Base-by-base conservation (phyloP, 2,329 filamentous ascomycete species). In the Neofusicoccum sp. region DNA sequence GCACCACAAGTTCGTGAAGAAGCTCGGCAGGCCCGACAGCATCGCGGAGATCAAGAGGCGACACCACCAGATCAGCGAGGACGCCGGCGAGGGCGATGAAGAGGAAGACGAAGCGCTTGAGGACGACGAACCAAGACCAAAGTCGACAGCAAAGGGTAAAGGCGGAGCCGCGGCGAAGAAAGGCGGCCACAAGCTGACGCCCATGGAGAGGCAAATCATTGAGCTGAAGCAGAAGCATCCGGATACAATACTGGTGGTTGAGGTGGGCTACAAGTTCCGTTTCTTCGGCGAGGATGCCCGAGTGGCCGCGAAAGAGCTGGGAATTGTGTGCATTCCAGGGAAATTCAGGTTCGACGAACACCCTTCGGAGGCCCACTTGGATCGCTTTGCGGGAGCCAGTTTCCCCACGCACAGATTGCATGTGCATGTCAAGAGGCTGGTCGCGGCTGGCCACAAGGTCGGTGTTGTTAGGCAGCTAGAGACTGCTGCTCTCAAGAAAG, bases 221-320 rank as follows among this genome's bases (percentile, higher is more conserved):
- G 93, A 96, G 16, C 96, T 99, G 76, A 99, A 99, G 79, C 85
- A 88, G 65, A 91, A 94, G 69, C 89, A 98, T 73, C 84, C 92
- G 80, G 95, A 98, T 73, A 95, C 94, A 0, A 71, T 99, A 22
- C 83, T 99, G 61, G 90, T 98, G 11, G 88, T 98, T 59, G 94
- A 99, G 75, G 95, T 98, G 7, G 95, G 95, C 56, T 99, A 99
- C 80, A 99, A 99, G 75, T 99, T 96, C 78, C 89, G 91, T 37
- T 97, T 99, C 80, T 97, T 97, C 73, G 95, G 95, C 9, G 94
- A 98, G 71, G 95, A 99, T 79, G 95, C 95, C 7, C 86, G 93
- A 60, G 86, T 87, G 61, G 95, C 94, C 4, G 91, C 93, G 11
- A 96, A 94, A 75, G 92, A 94, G 74, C 82, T 99, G 54, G 91